Base-by-base conservation (phyloP, 208 protist genomes). In the Trypanosoma vivax region DNA sequence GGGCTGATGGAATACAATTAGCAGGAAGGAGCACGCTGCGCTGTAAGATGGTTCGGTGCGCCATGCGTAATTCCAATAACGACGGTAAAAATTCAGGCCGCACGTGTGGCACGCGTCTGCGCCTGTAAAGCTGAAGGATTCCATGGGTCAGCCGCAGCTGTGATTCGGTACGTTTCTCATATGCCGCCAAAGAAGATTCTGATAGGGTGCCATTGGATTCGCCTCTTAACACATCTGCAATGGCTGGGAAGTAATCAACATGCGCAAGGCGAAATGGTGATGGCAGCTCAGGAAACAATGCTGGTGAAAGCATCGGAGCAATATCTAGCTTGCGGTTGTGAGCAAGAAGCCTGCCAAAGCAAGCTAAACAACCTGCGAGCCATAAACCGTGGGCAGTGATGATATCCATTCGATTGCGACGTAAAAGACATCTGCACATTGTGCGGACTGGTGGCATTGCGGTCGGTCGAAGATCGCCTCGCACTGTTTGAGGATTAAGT, bases 1-100 rank as follows among this genome's bases (percentile, higher is more conserved):
- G 87, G 1, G 83, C 71, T 3, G 87, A 94, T 25, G 74, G 71
- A 42, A 74, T 69, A 31, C 86, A 78, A 49, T 81, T 74, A 24
- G 74, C 38, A 24, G 87, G 87, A 16, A 94, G 59, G 19, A 86
- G 54, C 3, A 94, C 14, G 42, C 66, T 64, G 14, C 82, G 79
- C 16, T 81, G 73, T 52, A 88, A 60, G 0, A 90, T 75, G 0
- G 65, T 79, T 40, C 70, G 53, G 47, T 90, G 67, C 9, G 73
- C 66, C 38, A 57, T 33, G 34, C 54, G 33, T 7, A 93, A 40
- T 24, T 81, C 70, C 24, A 68, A 50, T 16, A 56, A 24, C 19
- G 56, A 65, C 0, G 78, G 78, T 5, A 67, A 41, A 38, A 64
- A 29, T 4, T 29, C 0, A 0, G 29, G 25, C 5, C 54, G 30